A percentile compares a stretch with the other conserved stretches of the same genome.
Conservation (phyloP, 257 asterid species). For the Nicotiana undulata region DNA sequence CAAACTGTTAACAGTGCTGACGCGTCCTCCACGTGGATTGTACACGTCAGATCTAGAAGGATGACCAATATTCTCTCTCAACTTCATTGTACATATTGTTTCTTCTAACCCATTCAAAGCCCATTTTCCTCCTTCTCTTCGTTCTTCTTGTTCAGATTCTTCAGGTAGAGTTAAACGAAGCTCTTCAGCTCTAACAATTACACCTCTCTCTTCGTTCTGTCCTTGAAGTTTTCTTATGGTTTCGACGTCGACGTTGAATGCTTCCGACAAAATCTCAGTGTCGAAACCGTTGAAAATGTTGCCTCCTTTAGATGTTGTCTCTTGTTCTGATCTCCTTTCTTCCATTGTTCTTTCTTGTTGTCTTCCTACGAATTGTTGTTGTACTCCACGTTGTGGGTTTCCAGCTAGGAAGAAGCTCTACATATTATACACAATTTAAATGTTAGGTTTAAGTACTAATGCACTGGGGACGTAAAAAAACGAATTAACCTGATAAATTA, state of each 20-base stretch:
- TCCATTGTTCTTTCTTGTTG: background rate
- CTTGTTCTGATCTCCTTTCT: background rate
- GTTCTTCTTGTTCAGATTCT: conserved; percentile 11
- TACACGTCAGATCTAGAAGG: conserved; percentile 38
- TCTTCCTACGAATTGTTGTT: background rate
- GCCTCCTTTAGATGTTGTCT: background rate
- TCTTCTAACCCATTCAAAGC: conserved; percentile 39
- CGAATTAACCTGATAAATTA: too few relatives aligned
- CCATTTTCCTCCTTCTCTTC: background rate
- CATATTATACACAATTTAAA: background rate
- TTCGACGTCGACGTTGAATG: conserved; percentile 7
- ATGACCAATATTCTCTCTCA: conserved; percentile 31
- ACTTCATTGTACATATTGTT: conserved; percentile 32
- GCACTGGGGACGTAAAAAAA: too few relatives aligned
- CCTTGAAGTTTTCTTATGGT: conserved; percentile 2
- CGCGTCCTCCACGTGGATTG: conserved; percentile 50
- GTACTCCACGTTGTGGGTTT: conserved; percentile 25
- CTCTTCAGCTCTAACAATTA: conserved; percentile 8
- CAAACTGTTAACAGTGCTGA: conserved; percentile 39
- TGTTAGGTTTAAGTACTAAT: too few relatives aligned
- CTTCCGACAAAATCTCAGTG: conserved; percentile 1
- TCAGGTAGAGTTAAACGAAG: conserved; percentile 28
- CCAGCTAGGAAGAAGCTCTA: conserved; percentile 62
- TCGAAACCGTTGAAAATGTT: conserved; percentile 15
- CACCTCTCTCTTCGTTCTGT: conserved; percentile 17